Conservation (phyloP, 1,284 basidiomycete species). For the Flammula alnicola region DNA sequence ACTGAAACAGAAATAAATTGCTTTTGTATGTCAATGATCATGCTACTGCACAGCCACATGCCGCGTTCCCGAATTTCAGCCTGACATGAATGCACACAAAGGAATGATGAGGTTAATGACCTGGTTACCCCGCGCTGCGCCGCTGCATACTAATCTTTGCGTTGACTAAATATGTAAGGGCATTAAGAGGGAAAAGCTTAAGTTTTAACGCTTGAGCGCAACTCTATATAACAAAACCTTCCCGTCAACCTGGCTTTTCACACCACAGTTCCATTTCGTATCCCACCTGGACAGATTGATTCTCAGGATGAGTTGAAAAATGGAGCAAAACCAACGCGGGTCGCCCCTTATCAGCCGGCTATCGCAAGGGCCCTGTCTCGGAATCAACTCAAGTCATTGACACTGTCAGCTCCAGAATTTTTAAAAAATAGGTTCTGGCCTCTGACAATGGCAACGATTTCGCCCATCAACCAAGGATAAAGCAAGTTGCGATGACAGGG, state of each 20-base stretch:
- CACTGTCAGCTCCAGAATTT: slow-evolving; percentile 13
- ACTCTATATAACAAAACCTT: slow-evolving; percentile 1
- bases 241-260: slow-evolving; percentile 5
- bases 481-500: too few relatives aligned
- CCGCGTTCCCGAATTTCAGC: slow-evolving; percentile 22
- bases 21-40: slow-evolving; percentile 5
- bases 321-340: slow-evolving; percentile 20
- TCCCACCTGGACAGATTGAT: slow-evolving; percentile 14
- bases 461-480: too few relatives aligned
- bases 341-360: slow-evolving; percentile 19
- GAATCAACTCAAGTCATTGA: slow-evolving; percentile 10
- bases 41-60: slow-evolving; percentile 25
- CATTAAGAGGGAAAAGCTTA: background rate
- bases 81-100: slow-evolving; percentile 22
- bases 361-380: too few relatives aligned
- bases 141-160: background rate
- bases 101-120: slow-evolving; percentile 21
- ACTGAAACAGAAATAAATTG: slow-evolving; percentile 19
- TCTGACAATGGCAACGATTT: too few relatives aligned
- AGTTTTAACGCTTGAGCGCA: slow-evolving; percentile 1
- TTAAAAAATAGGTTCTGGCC: too few relatives aligned
- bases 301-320: slow-evolving; percentile 20
- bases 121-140: slow-evolving; percentile 9
- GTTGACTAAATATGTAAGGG: background rate
- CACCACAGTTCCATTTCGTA: slow-evolving; percentile 10